Conservation (phyloP, 352 stramenopile genomes). For the Pythium aristosporum region DNA sequence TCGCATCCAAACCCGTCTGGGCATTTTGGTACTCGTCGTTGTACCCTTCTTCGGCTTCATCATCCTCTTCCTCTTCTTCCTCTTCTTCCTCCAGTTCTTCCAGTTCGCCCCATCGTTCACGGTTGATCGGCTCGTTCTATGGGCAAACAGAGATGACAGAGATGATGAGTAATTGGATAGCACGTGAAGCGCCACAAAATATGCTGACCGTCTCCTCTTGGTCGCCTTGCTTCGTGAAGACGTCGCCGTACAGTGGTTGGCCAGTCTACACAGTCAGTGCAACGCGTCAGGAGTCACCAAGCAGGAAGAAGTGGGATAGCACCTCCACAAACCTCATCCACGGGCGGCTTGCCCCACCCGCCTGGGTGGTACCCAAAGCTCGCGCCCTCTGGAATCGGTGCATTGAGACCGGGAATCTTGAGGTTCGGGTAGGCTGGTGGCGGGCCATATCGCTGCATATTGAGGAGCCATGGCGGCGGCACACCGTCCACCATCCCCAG, state of each 20-base stretch:
- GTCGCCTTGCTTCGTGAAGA: slow-evolving; percentile 79
- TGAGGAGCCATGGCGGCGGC: slow-evolving; percentile 97
- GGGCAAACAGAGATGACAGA: neutral
- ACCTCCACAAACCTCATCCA: slow-evolving; percentile 73
- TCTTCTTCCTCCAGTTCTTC: slow-evolving; percentile 58
- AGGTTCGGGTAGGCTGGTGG: slow-evolving; percentile 96
- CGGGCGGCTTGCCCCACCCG: slow-evolving; percentile 97
- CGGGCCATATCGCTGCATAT: slow-evolving; percentile 98
- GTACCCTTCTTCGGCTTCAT: slow-evolving; percentile 28
- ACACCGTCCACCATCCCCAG: slow-evolving; percentile 93
- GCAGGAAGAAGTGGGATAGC: neutral
- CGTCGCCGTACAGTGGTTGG: slow-evolving; percentile 96
- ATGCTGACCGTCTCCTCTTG: slow-evolving; percentile 17
- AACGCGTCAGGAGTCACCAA: neutral
- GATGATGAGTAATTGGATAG: neutral
- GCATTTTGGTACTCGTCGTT: slow-evolving; percentile 30
- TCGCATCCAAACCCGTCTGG: slow-evolving; percentile 45
- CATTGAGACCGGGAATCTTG: slow-evolving; percentile 97
- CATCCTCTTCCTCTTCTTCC: slow-evolving; percentile 48
- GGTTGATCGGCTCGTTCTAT: slow-evolving; percentile 50
- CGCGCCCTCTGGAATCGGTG: slow-evolving; percentile 92
- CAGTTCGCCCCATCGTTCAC: slow-evolving; percentile 71
- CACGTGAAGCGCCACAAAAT: neutral
- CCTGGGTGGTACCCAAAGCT: slow-evolving; percentile 96
- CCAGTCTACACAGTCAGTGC: slow-evolving; percentile 51